Evolutionary conservation across 176 grass and related monocot species (phyloP), one percentile per base, ranked within the genome.

Genomic region (Oryza glaberrima): DNA sequence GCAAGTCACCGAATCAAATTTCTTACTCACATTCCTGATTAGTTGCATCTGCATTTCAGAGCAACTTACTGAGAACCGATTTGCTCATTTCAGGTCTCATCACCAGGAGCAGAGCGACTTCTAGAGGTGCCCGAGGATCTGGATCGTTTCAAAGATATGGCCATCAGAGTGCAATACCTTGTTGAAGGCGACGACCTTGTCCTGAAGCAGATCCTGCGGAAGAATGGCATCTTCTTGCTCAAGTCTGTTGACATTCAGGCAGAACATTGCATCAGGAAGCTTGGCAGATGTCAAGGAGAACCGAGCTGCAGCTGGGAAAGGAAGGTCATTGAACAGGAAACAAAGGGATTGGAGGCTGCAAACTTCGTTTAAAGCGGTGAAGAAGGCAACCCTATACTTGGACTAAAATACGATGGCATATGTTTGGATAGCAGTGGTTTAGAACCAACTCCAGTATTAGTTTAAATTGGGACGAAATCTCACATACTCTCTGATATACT

Each of bases 261-360:
- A 46, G 51, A 73, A 69, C 79, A 83, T 23, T 98, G 96, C 11
- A 10, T 87, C 1, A 94, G 96, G 96, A 98, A 92, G 91, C 87
- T 98, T 1, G 28, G 96, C 96, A 12, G 86, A 98, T 81, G 96
- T 98, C 43, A 98, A 87, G 46, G 91, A 95, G 60, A 98, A 98
- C 83, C 85, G 88, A 78, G 86, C 16, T 26, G 82, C 86, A 73
- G 48, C 87, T 76, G 93, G 93, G 32, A 98, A 94, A 81, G 96
- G 96, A 90, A 90, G 96, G 58, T 89, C 83, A 35, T 65, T 98
- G 85, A 98, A 74, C 74, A 92, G 90, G 83, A 98, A 90, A 51
- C 96, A 95, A 76, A 98, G 22, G 84, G 91, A 98, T 56, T 94
- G 87, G 93, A 95, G 96, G 81, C 81, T 98, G 71, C 83, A 84